Percentiles rank a stretch among this genome's conserved stretches.
phyloP scores from a whole-genome alignment of 2,329 filamentous ascomycete species.

The Xylariaceae sp. region DNA sequence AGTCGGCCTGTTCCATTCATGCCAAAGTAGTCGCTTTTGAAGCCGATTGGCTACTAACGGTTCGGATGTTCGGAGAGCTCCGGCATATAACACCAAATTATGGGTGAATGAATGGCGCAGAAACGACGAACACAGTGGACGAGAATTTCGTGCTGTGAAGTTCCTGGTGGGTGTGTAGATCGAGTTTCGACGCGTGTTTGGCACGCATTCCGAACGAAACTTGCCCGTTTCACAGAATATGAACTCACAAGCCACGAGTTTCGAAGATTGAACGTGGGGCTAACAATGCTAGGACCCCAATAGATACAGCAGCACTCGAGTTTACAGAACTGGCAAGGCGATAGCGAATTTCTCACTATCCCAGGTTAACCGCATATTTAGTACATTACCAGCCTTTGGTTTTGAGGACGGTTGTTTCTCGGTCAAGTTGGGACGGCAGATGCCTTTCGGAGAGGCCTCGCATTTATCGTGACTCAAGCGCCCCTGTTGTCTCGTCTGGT shows the following conservation, averaged over 20 bases:
- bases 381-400: not conserved
- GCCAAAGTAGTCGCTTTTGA: not conserved
- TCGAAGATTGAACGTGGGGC: not conserved
- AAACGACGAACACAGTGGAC: not conserved
- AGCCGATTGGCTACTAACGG: conserved; percentile 2
- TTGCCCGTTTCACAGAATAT: not conserved
- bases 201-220: not conserved
- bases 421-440: not conserved
- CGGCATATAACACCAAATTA: not conserved
- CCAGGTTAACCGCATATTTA: not conserved
- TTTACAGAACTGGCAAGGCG: not conserved
- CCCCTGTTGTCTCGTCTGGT: conserved; percentile 54
- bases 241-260: not conserved
- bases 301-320: not conserved
- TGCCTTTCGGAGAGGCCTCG: not conserved
- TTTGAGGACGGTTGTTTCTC: not conserved
- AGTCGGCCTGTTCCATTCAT: not conserved
- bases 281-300: not conserved
- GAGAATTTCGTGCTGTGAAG: not conserved
- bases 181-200: not conserved
- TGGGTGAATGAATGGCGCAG: not conserved
- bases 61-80: not conserved
- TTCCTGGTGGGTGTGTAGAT: not conserved
- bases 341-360: not conserved
- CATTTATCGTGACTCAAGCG: conserved; percentile 35